These are phyloP conservation scores for Kondoa malvinella DNA, from an alignment of 768 basidiomycete species.

Conservation along the genomic window DNA sequence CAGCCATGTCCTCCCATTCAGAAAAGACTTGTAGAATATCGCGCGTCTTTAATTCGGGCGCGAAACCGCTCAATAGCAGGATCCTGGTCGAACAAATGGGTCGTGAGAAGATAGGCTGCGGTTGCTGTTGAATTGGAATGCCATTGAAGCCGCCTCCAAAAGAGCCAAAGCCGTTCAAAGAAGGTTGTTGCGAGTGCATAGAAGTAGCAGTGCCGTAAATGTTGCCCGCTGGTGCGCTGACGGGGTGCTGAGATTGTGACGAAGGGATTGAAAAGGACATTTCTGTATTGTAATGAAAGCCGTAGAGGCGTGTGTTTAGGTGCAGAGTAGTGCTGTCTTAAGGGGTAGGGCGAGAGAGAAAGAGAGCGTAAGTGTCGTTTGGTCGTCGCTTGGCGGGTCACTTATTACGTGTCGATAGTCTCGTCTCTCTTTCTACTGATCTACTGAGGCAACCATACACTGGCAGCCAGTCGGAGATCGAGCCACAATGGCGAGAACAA, in stretches of 20 bases:
- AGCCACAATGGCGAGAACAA: too few relatives aligned
- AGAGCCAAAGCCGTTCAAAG: neutral
- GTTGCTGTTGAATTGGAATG: neutral
- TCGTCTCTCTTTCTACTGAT: too few relatives aligned
- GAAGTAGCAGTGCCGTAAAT: neutral
- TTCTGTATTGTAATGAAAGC: too few relatives aligned
- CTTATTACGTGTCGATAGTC: too few relatives aligned
- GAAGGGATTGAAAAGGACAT: neutral
- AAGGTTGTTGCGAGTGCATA: neutral
- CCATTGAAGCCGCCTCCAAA: neutral
- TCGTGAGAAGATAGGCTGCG: too few relatives aligned
- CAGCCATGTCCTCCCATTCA: constrained; percentile 67
- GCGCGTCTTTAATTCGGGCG: constrained; percentile 89
- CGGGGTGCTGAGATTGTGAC: neutral
- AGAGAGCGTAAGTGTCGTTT: neutral
- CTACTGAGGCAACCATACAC: too few relatives aligned
- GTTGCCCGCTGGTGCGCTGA: neutral
- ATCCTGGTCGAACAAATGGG: constrained; percentile 50
- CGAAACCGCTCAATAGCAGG: constrained; percentile 76
- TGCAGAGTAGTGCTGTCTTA: neutral
- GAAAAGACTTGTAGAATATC: constrained; percentile 83
- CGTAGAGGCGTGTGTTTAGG: neutral
- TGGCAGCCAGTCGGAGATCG: too few relatives aligned
- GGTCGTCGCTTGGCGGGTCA: too few relatives aligned
- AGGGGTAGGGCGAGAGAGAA: neutral